Conservation (phyloP, 352 stramenopile species). For the Achlya hypogyna region DNA sequence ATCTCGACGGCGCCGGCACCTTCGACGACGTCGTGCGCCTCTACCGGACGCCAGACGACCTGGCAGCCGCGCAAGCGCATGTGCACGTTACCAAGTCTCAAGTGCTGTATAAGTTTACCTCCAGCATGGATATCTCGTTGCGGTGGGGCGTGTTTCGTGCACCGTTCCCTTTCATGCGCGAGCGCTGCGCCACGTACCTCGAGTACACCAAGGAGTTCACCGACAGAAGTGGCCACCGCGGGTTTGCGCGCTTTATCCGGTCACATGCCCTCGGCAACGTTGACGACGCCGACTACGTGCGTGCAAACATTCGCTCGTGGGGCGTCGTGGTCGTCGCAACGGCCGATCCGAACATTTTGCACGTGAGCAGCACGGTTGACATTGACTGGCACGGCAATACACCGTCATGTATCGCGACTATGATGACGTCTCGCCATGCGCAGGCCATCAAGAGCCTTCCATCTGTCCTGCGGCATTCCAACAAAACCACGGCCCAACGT, state of each 20-base stretch:
- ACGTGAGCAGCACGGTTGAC: not conserved
- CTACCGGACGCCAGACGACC: not conserved
- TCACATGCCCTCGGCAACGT: not conserved
- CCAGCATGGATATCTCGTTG: not conserved
- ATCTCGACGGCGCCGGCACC: not conserved
- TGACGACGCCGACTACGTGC: not conserved
- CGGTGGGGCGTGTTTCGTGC: not conserved
- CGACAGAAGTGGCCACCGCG: not conserved
- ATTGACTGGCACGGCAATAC: not conserved
- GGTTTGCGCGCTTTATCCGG: not conserved
- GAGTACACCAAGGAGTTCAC: not conserved
- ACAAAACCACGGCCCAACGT: not conserved
- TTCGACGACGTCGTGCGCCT: not conserved
- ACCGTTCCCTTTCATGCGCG: not conserved
- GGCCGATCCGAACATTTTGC: not conserved
- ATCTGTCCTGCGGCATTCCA: not conserved
- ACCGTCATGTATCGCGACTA: not conserved
- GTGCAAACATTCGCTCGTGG: not conserved
- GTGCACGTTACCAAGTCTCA: not conserved
- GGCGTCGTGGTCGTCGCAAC: not conserved
- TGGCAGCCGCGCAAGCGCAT: not conserved
- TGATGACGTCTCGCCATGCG: not conserved
- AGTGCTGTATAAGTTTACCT: not conserved
- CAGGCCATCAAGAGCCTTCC: not conserved
- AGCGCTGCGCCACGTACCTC: not conserved